Conservation (phyloP, 306 rosid species). For the Coriaria nepalensis region DNA sequence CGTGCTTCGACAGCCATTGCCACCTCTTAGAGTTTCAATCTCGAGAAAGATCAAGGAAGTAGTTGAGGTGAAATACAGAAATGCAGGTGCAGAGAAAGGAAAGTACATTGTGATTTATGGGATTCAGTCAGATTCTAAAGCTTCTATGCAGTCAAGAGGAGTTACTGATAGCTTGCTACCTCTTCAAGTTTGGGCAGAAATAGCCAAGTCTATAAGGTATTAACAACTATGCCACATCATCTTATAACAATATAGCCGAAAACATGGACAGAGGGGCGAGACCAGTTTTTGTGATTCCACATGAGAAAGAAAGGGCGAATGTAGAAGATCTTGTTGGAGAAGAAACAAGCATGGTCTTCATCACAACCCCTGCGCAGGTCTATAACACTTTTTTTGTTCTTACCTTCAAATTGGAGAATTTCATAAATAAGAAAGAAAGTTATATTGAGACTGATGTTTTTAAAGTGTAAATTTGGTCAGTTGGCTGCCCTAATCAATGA, state of each 20-base stretch:
- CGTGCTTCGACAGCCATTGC: conserved; percentile 48
- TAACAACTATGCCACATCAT: not conserved
- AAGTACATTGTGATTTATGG: conserved; percentile 80
- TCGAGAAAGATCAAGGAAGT: conserved; percentile 73
- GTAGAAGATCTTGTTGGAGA: conserved; percentile 50
- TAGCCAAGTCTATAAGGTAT: conserved; percentile 37
- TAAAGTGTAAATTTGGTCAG: conserved; percentile 18
- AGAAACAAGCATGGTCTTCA: conserved; percentile 62
- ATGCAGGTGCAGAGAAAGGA: conserved; percentile 51
- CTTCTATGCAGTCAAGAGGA: conserved; percentile 86
- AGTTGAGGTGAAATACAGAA: conserved; percentile 51
- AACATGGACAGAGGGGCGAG: conserved; percentile 36
- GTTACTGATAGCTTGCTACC: conserved; percentile 82
- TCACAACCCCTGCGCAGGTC: conserved; percentile 95
- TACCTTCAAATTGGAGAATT: not conserved
- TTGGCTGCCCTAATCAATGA: conserved; percentile 77
- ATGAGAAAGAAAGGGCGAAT: conserved; percentile 75
- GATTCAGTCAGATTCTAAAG: conserved; percentile 74
- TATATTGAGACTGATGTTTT: not conserved
- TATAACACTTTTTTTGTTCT: not conserved
- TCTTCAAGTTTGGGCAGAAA: conserved; percentile 59
- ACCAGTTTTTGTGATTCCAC: conserved; percentile 90
- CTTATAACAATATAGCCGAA: not conserved
- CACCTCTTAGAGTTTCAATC: conserved; percentile 51
- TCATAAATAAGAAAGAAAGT: not conserved